Evolutionary conservation across 2,329 filamentous ascomycete species (phyloP).

Genomic region (Curvularia verruculosa): DNA sequence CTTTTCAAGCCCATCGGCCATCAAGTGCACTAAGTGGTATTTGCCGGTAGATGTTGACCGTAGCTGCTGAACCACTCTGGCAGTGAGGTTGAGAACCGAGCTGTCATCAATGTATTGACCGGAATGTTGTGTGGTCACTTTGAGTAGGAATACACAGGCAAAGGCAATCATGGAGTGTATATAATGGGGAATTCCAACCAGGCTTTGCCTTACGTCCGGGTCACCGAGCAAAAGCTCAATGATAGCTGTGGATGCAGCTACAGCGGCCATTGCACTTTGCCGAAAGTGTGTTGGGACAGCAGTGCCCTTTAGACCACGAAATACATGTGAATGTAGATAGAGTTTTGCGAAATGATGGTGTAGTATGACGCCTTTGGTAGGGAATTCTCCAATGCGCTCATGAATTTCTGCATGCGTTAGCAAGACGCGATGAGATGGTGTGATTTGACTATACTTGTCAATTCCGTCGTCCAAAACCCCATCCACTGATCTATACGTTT

Average conservation of each 20-base stretch:
- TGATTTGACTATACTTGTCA: conserved; percentile 44
- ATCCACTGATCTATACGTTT: conserved; percentile 59
- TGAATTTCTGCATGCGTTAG: conserved; percentile 46
- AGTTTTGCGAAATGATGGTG: conserved; percentile 62
- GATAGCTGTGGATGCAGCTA: conserved; percentile 55
- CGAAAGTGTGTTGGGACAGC: conserved; percentile 57
- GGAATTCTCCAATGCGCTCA: conserved; percentile 56
- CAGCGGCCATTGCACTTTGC: conserved; percentile 55
- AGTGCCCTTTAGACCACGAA: conserved; percentile 56
- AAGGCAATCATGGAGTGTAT: conserved; percentile 62
- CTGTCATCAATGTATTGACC: conserved; percentile 49
- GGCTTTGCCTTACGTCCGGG: conserved; percentile 50
- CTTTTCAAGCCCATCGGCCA: conserved; percentile 56
- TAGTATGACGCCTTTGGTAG: conserved; percentile 58
- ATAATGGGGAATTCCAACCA: conserved; percentile 58
- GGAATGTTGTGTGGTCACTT: conserved; percentile 54
- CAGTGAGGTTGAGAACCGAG: conserved; percentile 49
- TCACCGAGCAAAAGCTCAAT: conserved; percentile 55
- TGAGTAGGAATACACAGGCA: conserved; percentile 60
- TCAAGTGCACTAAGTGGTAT: conserved; percentile 56
- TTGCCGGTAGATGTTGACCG: conserved; percentile 51
- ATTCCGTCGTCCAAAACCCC: conserved; percentile 55
- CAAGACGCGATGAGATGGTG: not conserved
- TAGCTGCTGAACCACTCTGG: conserved; percentile 51
- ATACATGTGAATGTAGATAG: conserved; percentile 58